Evolutionary conservation across 164 flowering plant species (phyloP).

Genomic region (Umbilicus rupestris): DNA sequence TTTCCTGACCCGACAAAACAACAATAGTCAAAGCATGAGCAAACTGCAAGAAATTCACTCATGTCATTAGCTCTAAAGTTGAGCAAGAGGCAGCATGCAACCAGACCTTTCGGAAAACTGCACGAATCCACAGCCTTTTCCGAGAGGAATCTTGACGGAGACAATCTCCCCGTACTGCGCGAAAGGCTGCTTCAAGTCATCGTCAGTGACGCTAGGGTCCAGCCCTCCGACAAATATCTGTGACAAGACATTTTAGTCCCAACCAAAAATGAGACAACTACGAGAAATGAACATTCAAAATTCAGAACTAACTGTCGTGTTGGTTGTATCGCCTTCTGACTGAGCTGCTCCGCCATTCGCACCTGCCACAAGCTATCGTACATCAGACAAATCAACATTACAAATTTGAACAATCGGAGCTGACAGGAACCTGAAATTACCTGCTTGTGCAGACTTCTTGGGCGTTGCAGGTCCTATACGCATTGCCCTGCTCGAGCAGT

Average conservation of each 20-base stretch:
- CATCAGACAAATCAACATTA: not conserved
- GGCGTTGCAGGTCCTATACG: constrained; percentile 94
- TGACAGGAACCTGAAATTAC: constrained; percentile 22
- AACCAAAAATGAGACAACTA: not conserved
- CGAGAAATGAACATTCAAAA: not conserved
- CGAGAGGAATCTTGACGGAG: constrained; percentile 84
- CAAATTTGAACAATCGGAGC: not conserved
- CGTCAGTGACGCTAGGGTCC: constrained; percentile 75
- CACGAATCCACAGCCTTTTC: constrained; percentile 95
- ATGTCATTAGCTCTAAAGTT: not conserved
- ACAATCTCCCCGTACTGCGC: constrained; percentile 73
- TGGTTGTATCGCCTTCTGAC: constrained; percentile 46
- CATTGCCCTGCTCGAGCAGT: constrained; percentile 91
- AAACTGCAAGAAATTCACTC: constrained; percentile 10
- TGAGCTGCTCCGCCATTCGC: constrained; percentile 39
- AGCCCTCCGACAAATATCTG: constrained; percentile 99
- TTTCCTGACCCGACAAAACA: constrained; percentile 21
- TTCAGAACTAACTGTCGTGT: constrained; percentile 45
- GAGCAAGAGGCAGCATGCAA: not conserved
- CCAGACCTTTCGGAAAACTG: constrained; percentile 81
- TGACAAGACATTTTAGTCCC: constrained; percentile 17
- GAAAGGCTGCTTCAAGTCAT: constrained; percentile 80
- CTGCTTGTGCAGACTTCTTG: constrained; percentile 75
- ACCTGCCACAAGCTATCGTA: constrained; percentile 19
- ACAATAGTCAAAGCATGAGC: not conserved